Base-by-base conservation (phyloP, 2,329 filamentous ascomycete species). In the Zasmidium cellare region DNA sequence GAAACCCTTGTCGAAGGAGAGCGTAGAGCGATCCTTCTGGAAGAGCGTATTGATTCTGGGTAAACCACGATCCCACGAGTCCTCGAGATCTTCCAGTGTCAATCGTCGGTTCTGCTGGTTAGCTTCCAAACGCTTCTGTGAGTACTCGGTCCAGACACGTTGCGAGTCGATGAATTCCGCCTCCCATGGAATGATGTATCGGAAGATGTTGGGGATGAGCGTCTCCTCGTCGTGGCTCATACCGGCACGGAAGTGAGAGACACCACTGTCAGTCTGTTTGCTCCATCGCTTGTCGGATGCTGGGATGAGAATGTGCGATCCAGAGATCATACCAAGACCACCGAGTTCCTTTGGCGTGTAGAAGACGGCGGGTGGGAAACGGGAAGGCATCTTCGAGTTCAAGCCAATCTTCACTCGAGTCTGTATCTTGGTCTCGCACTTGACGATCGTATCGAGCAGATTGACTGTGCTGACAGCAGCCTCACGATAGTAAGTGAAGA, bases 171-270 rank as follows among this genome's bases (percentile, higher is more conserved):
- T 96, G 76, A 99, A 99, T 74, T 99, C 94, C 1, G 93, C 91
- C 74, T 99, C 94, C 94, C 94, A 99, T 0, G 94, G 93, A 64
- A 97, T 96, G 72, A 99, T 97, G 77, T 99, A 99, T 59, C 94
- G 87, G 87, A 97, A 97, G 68, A 99, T 99, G 73, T 99, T 97
- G 9, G 94, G 94, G 59, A 99, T 99, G 53, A 99, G 79, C 0
- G 94, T 97, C 76, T 99, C 94, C 73, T 97, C 93, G 62, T 97
- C 92, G 69, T 97, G 92, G 19, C 92, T 94, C 94, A 99, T 99
- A 77, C 94, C 94, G 59, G 92, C 90, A 59, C 94, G 88, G 80
- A 96, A 99, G 74, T 99, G 94, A 6, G 93, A 97, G 52, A 99
- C 92, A 24, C 94, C 96, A 35, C 91, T 92, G 71, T 99, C 96